phyloP scores from a whole-genome alignment of 495 filamentous ascomycete genomes.

The Trichocladium antarcticum region DNA sequence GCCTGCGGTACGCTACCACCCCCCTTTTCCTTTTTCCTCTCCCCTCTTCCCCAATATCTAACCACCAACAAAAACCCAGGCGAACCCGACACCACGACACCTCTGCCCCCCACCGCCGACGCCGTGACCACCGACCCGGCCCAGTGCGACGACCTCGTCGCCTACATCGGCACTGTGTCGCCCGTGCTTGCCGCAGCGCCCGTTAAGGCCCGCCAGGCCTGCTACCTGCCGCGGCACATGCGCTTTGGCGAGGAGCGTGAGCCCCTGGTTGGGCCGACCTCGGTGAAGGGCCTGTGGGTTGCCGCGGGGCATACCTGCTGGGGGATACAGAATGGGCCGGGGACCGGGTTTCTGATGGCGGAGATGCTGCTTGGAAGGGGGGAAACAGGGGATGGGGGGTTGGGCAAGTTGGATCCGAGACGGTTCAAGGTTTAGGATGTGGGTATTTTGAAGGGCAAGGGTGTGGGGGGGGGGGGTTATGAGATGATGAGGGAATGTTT shows the following conservation, averaged over 20 bases:
- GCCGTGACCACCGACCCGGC: constrained; percentile 64
- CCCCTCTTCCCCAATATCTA: too few relatives aligned
- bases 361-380: constrained; percentile 61
- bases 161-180: constrained; percentile 67
- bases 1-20: constrained; percentile 50
- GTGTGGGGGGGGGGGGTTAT: too few relatives aligned
- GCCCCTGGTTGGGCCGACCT: constrained; percentile 68
- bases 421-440: constrained; percentile 32
- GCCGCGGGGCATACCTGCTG: constrained; percentile 93
- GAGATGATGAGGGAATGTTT: too few relatives aligned
- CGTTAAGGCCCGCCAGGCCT: constrained; percentile 75
- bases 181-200: constrained; percentile 66
- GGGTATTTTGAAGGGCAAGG: background rate
- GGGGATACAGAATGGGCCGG: constrained; percentile 95
- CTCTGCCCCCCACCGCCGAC: constrained; percentile 65
- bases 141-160: constrained; percentile 79
- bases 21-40: background rate
- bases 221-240: constrained; percentile 73
- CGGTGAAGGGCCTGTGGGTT: constrained; percentile 64
- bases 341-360: constrained; percentile 78
- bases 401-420: constrained; percentile 59
- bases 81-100: constrained; percentile 66
- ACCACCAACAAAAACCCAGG: constrained; percentile 28
- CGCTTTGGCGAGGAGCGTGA: constrained; percentile 47
- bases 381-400: constrained; percentile 60